Base-by-base conservation (phyloP, 768 basidiomycete species). In the Mycena galericulata region DNA sequence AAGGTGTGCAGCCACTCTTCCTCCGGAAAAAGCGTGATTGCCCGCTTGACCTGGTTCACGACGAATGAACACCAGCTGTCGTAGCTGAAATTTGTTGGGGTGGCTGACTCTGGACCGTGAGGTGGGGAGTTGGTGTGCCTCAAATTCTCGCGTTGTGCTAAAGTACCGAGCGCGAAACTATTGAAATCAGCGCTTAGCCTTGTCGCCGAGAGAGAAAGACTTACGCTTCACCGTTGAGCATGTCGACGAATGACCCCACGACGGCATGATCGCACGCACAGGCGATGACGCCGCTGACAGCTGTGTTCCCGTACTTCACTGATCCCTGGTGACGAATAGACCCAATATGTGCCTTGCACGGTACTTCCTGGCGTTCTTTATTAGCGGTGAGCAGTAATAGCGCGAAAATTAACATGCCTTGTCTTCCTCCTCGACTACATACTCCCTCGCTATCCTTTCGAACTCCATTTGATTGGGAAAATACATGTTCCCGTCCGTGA, bases 41-140 rank as follows among this genome's bases (percentile, higher is more conserved):
- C 65, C 27, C 57, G 46, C 15, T 36, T 43, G 20, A 51, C 26
- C 36, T n/a, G n/a, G 20, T 67, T 29, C 4, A 60, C 58, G 10
- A 60, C 65, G 51, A 59, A 67, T 7, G 47, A 50, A 30, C 65
- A 67, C n/a, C 27, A 60, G 22, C 65, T 51, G 50, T 67, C 65
- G 40, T 67, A 67, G 41, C 65, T 67, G 4, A 6, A 30, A 6
- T 43, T 50, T 6, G 12, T 22, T 1, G 65, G 65, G 4, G 41
- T 36, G 3, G 3, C 15, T 0, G 57, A 22, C n/a, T 26, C 32
- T 30, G 29, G 22, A 15, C 26, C 36, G 34, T 58, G 57, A 11
- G 65, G 65, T 15, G 58, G 58, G 17, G 58, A 20, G 27, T 67
- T 60, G 1, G 41, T 67, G n/a, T 55, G 65, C 32, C 34, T 50